Evolutionary conservation across 2,329 filamentous ascomycete species (phyloP).

Genomic region (Fusarium sp.): DNA sequence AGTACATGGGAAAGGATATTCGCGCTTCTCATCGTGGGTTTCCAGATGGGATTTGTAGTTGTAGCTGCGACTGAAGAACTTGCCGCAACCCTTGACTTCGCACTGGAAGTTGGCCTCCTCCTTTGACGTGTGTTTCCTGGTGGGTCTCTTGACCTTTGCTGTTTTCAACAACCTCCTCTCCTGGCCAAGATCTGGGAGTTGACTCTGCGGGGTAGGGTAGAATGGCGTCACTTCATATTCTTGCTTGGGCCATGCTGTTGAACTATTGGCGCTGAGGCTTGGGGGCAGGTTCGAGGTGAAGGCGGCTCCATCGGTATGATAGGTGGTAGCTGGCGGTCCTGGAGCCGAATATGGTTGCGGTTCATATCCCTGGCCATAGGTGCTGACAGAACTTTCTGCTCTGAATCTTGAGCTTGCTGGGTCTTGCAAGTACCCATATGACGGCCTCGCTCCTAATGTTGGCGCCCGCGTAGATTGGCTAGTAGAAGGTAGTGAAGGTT

Average conservation of each 20-base stretch:
- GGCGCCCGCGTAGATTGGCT: slow-evolving; percentile 33
- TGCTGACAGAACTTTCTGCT: slow-evolving; percentile 32
- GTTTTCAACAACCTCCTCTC: slow-evolving; percentile 41
- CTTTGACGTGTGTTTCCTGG: slow-evolving; percentile 68
- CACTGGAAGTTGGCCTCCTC: slow-evolving; percentile 80
- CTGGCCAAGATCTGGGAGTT: slow-evolving; percentile 36
- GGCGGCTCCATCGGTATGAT: slow-evolving; percentile 37
- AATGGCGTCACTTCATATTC: slow-evolving; percentile 43
- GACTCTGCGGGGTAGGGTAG: slow-evolving; percentile 36
- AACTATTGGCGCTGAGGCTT: slow-evolving; percentile 24
- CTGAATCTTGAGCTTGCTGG: slow-evolving; percentile 31
- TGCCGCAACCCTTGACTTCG: slow-evolving; percentile 74
- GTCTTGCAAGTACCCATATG: slow-evolving; percentile 45
- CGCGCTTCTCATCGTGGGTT: slow-evolving; percentile 79
- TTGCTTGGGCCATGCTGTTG: slow-evolving; percentile 41
- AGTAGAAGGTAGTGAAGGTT: slow-evolving; percentile 32
- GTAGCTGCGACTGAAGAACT: slow-evolving; percentile 83
- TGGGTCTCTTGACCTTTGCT: slow-evolving; percentile 50
- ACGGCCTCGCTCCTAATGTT: slow-evolving; percentile 27
- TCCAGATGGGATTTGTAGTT: slow-evolving; percentile 90
- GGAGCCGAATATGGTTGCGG: slow-evolving; percentile 37
- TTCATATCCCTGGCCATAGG: slow-evolving; percentile 39
- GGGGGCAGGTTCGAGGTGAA: slow-evolving; percentile 36
- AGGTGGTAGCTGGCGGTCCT: slow-evolving; percentile 29
- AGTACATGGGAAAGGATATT: slow-evolving; percentile 76